Base-by-base conservation (phyloP, 2,329 filamentous ascomycete species). In the Aspergillus sp. region DNA sequence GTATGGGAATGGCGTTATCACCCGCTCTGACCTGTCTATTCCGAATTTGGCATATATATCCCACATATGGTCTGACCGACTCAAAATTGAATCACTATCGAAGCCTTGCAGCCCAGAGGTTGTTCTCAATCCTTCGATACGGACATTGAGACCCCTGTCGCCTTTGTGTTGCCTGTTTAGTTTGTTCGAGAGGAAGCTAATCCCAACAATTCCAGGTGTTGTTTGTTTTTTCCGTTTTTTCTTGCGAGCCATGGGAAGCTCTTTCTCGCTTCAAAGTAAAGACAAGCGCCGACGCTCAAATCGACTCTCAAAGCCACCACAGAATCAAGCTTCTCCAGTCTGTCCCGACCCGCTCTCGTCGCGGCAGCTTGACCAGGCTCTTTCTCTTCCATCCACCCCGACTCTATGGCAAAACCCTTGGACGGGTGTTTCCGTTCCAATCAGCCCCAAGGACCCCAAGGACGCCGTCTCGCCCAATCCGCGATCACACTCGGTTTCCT, bases 271-370 rank as follows among this genome's bases (percentile, higher is more conserved):
- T 47, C 64, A 64, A 59, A 66, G 60, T 53, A 71, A 64, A 63
- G 64, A 69, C 52, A 71, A 73, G 53, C 67, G 65, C 43, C 68
- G 68, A 56, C 68, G 65, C 53, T 66, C 68, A 26, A 75, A 74
- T 50, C 71, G 72, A 54, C 63, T 75, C 36, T 74, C 73, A 39
- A 76, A 75, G 47, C 70, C 73, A 30, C 63, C 68, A n/a, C 68
- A 68, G 12, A 72, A 66, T 44, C 63, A 63, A 43, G 57, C 64
- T 24, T 56, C 50, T 11, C 44, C 64, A 18, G 56, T 44, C 48
- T 49, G 57, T 22, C 39, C 51, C 17, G 59, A 50, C 26, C 49
- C 61, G 20, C 63, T 53, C 48, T 51, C 61, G 18, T 56, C 65
- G n/a, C 55, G 50, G 36, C 56, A 60, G 43, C 42, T 57, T 32